Evolutionary conservation across 1,284 basidiomycete species (phyloP), one percentile per base, ranked within the genome.

Genomic region (Trichosporon ovoides): DNA sequence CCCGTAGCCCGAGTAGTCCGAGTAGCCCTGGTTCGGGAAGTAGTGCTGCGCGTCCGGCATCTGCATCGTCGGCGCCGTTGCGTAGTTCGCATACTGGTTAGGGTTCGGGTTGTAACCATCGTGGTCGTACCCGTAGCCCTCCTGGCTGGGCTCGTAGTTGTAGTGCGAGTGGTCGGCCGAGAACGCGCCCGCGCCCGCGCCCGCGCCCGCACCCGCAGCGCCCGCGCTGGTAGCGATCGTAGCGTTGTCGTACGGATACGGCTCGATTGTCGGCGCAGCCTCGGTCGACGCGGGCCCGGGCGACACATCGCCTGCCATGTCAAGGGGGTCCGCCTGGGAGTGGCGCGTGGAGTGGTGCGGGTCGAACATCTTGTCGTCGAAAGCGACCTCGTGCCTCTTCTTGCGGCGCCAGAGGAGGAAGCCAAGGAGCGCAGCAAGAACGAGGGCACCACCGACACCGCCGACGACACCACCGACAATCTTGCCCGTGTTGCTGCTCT

Each of bases 391-490:
- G 40, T 54, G 48, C 38, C 62, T 53, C 49, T 66, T 66, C 58
- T 62, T 67, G 24, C 65, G 61, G 43, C 64, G 66, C 60, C 71
- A 63, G 56, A 66, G 64, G 66, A 75, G 68, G 68, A 71, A 76
- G 60, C 66, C 68, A 7, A 72, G 38, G 13, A 75, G 64, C 7
- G 65, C 66, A 14, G 63, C 65, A 22, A 77, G 51, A 1, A 74
- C 53, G 13, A 69, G 62, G 5, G 74, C 59, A 48, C 70, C 75
- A 35, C 62, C 66, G 7, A 75, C 65, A 55, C 77, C 77, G 22
- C 77, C 77, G n/a, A 78, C 67, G n/a, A 76, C 75, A 50, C 76
- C 77, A 34, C 77, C 77, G 14, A 73, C 77, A 33, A 78, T 78
- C 1, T 76, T 73, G 28, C 77, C 76, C 18, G 64, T 66, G 60